Evolutionary conservation across 2,329 filamentous ascomycete species (phyloP).

Genomic region (Penicillium olsonii): DNA sequence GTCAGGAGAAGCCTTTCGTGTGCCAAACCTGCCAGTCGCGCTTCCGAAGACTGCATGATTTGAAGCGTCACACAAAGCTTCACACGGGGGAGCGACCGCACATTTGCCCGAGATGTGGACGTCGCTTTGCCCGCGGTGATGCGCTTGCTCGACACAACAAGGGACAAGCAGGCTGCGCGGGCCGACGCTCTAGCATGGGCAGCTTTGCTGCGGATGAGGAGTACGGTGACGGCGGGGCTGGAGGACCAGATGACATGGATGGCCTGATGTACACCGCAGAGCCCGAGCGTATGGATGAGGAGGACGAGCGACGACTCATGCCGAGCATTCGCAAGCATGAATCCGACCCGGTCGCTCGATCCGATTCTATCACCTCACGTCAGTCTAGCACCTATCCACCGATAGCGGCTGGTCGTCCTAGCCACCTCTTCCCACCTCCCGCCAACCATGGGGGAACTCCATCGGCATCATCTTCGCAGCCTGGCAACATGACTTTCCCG

Average conservation of each 20-base stretch:
- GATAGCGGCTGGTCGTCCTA: conserved; percentile 56
- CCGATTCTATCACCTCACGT: conserved; percentile 61
- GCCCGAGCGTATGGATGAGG: conserved; percentile 52
- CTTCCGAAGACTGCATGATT: conserved; percentile 87
- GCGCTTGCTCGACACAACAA: conserved; percentile 93
- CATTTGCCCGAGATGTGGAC: conserved; percentile 89
- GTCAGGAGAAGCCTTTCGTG: conserved; percentile 95
- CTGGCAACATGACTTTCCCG: conserved; percentile 42
- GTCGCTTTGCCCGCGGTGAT: conserved; percentile 93
- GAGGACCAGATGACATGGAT: conserved; percentile 60
- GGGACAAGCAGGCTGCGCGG: conserved; percentile 91
- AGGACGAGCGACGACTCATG: conserved; percentile 54
- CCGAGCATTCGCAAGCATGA: conserved; percentile 76
- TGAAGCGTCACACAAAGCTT: conserved; percentile 94
- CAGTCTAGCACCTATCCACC: conserved; percentile 77
- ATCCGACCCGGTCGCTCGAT: conserved; percentile 52
- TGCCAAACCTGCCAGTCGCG: conserved; percentile 92
- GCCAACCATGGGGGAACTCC: conserved; percentile 59
- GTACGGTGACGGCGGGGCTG: conserved; percentile 49
- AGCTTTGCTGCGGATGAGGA: conserved; percentile 81
- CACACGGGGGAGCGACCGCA: conserved; percentile 96
- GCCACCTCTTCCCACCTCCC: conserved; percentile 63
- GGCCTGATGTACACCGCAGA: conserved; percentile 59
- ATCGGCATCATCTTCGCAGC: conserved; percentile 55
- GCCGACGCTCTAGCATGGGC: conserved; percentile 81